Percentiles rank a stretch among this genome's conserved stretches.
These are phyloP conservation scores for Scopulariopsis brevicaulis DNA, from an alignment of 2,329 filamentous ascomycete species.

Conservation along the genomic window DNA sequence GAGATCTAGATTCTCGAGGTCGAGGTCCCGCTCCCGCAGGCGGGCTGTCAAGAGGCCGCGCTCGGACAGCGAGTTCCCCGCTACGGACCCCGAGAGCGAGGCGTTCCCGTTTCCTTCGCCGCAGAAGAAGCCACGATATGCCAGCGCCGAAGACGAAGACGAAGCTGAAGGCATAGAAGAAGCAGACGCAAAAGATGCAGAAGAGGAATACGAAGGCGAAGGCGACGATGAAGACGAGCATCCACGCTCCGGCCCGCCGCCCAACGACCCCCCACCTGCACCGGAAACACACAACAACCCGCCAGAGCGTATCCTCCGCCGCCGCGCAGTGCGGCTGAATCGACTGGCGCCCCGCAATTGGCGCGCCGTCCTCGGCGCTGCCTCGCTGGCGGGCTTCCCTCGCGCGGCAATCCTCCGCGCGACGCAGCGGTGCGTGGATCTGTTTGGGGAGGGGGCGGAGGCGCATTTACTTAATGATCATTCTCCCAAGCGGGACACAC, in stretches of 20 bases:
- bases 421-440: constrained; percentile 58
- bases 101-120: not conserved
- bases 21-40: not conserved
- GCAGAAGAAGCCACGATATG: not conserved
- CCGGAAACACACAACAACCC: not conserved
- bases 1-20: not conserved
- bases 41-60: not conserved
- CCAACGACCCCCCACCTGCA: not conserved
- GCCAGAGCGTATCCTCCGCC: not conserved
- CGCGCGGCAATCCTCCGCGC: constrained; percentile 53
- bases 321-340: not conserved
- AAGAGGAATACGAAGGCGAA: no score
- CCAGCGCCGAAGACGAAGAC: not conserved
- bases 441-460: constrained; percentile 65
- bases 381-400: constrained; percentile 62
- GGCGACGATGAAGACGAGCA: no score
- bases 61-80: not conserved
- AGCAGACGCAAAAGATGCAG: no score
- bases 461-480: constrained; percentile 41
- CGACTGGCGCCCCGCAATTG: constrained; percentile 51
- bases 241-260: no score
- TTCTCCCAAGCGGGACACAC: not conserved
- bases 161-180: no score
- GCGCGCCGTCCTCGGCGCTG: constrained; percentile 74
- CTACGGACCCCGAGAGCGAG: not conserved